These are phyloP conservation scores for Penicillium angulare DNA, from an alignment of 495 filamentous ascomycete genomes.

Conservation along the genomic window DNA sequence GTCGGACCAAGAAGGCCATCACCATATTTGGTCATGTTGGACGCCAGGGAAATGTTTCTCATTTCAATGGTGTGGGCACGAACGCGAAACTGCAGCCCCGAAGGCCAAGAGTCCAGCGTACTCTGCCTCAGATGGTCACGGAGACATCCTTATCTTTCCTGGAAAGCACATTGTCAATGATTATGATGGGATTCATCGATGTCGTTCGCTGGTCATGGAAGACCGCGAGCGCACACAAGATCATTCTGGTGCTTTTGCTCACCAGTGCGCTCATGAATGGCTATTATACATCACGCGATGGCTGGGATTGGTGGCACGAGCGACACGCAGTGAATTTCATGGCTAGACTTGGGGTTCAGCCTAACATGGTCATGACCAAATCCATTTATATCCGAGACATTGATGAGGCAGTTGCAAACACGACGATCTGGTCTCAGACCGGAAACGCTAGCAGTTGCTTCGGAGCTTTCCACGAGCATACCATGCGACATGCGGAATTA, in stretches of 20 bases:
- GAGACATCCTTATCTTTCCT: constrained; percentile 66
- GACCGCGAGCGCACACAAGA: constrained; percentile 67
- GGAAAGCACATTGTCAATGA: constrained; percentile 65
- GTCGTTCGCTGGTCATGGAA: constrained; percentile 63
- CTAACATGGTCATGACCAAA: constrained; percentile 77
- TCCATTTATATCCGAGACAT: constrained; percentile 82
- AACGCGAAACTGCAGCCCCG: constrained; percentile 39
- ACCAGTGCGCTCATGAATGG: constrained; percentile 68
- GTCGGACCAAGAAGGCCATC: constrained; percentile 85
- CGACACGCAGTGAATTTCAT: constrained; percentile 76
- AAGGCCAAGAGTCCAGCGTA: constrained; percentile 64
- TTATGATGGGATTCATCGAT: constrained; percentile 72
- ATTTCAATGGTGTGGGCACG: constrained; percentile 53
- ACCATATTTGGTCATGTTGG: constrained; percentile 88
- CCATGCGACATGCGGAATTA: constrained; percentile 29
- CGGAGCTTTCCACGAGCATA: constrained; percentile 44
- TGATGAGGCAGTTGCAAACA: constrained; percentile 60
- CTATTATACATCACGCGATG: constrained; percentile 64
- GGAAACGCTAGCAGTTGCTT: constrained; percentile 45
- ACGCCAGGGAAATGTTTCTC: constrained; percentile 61
- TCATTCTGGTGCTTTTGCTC: constrained; percentile 67
- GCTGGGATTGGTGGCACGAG: constrained; percentile 81
- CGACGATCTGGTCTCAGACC: constrained; percentile 32
- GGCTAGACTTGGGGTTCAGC: constrained; percentile 71
- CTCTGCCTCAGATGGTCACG: constrained; percentile 63